phyloP scores from a whole-genome alignment of 192 early-diverging fungal genomes.

The Kickxella alabastrina region DNA sequence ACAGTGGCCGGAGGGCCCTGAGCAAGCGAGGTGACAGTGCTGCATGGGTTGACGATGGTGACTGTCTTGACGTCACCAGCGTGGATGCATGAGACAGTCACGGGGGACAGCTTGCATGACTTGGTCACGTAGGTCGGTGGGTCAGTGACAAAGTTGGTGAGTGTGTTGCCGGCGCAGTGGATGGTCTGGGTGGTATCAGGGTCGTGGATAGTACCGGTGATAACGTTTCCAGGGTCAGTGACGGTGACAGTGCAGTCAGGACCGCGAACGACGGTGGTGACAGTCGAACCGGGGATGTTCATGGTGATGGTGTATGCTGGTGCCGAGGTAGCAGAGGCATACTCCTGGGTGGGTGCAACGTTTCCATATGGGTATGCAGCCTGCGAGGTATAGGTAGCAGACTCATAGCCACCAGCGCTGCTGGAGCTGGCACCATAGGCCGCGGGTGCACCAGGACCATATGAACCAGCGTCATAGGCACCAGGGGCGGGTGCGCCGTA shows the following conservation, averaged over 20 bases:
- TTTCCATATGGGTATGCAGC: conserved; percentile 15
- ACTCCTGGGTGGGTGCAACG: conserved; percentile 6
- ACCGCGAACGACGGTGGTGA: conserved; percentile 31
- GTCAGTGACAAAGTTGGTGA: conserved; percentile 28
- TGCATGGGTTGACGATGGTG: conserved; percentile 45
- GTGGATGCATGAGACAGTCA: conserved; percentile 43
- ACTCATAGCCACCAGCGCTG: conserved; percentile 1
- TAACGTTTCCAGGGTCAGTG: conserved; percentile 16
- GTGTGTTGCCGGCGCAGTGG: conserved; percentile 25
- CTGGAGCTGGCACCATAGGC: conserved; percentile 1
- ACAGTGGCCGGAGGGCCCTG: conserved; percentile 28
- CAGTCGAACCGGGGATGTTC: conserved; percentile 19
- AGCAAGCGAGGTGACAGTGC: conserved; percentile 27
- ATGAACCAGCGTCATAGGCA: not conserved
- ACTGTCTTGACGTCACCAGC: conserved; percentile 41
- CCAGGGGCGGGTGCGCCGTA: too few species aligned
- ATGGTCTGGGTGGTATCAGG: conserved; percentile 29
- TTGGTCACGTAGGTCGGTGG: conserved; percentile 27
- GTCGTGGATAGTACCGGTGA: conserved; percentile 26
- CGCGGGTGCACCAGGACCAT: conserved; percentile 3
- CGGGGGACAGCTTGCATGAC: conserved; percentile 44
- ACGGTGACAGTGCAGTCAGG: conserved; percentile 29
- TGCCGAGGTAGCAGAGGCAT: conserved; percentile 17
- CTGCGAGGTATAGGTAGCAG: conserved; percentile 8
- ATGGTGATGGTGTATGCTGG: conserved; percentile 27